These are phyloP conservation scores for Schoenoplectus tabernaemontani DNA, from an alignment of 202 grass and related monocot genomes.

Conservation along the genomic window DNA sequence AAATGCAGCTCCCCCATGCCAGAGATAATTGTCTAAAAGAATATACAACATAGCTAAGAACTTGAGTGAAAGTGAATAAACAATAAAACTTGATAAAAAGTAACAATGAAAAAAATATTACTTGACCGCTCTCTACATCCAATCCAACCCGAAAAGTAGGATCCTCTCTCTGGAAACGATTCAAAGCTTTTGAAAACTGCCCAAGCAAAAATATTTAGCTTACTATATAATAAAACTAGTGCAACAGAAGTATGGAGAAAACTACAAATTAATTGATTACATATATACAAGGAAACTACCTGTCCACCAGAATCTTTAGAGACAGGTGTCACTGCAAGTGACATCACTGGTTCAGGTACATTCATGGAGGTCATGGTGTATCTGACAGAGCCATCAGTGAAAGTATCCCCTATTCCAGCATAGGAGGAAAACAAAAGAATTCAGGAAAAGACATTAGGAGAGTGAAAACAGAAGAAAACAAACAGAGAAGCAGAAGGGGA, in stretches of 20 bases:
- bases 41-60: conserved; percentile 17
- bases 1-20: conserved; percentile 98
- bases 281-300: conserved; percentile 38
- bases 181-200: conserved; percentile 98
- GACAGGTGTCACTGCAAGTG: conserved; percentile 85
- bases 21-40: conserved; percentile 86
- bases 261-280: conserved; percentile 4
- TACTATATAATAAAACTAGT: conserved; percentile 20
- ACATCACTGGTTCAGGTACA: conserved; percentile 99
- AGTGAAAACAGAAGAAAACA: not conserved
- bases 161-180: conserved; percentile 96
- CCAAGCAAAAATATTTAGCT: conserved; percentile 19
- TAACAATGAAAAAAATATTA: conserved; percentile 27
- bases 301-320: conserved; percentile 99
- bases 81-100: not conserved
- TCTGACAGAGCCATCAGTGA: conserved; percentile 87
- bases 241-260: conserved; percentile 6
- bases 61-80: not conserved
- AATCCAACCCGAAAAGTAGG: conserved; percentile 94
- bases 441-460: not conserved
- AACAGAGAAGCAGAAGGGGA: conserved; percentile 11
- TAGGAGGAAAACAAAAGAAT: not conserved
- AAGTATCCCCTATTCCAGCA: conserved; percentile 79
- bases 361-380: conserved; percentile 99
- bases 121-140: conserved; percentile 87